Percentiles rank a stretch among this genome's conserved stretches.
These are phyloP conservation scores for Trypanosoma brucei DNA, from an alignment of 208 protist species.

Conservation along the genomic window DNA sequence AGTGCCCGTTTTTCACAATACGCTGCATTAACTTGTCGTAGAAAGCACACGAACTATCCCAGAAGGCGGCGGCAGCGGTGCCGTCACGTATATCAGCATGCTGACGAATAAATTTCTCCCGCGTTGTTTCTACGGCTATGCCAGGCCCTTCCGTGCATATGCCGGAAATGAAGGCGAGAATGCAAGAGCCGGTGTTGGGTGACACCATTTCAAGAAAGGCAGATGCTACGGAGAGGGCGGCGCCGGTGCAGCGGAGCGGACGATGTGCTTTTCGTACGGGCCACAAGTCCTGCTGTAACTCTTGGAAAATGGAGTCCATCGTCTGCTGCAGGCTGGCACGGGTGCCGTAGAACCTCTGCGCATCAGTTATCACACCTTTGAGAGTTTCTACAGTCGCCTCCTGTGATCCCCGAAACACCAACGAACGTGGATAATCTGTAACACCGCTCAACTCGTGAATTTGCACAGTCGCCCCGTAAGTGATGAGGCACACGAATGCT, in stretches of 20 bases:
- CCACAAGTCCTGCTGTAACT: constrained; percentile 94
- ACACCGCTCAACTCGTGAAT: constrained; percentile 70
- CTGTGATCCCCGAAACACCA: constrained; percentile 74
- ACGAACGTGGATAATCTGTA: constrained; percentile 79
- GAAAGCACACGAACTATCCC: constrained; percentile 75
- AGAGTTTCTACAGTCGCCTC: constrained; percentile 63
- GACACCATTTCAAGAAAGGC: constrained; percentile 91
- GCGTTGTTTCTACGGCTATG: constrained; percentile 85
- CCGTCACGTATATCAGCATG: constrained; percentile 95
- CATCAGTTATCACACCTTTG: constrained; percentile 37
- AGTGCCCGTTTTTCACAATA: constrained; percentile 92
- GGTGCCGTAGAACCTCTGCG: constrained; percentile 76
- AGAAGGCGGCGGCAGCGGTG: constrained; percentile 70
- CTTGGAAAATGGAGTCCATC: constrained; percentile 91
- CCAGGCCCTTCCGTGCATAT: constrained; percentile 94
- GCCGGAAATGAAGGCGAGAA: constrained; percentile 96
- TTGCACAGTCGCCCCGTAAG: constrained; percentile 95
- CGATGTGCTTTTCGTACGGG: constrained; percentile 90
- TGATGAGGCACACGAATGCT: constrained; percentile 95
- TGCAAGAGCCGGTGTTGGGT: constrained; percentile 89
- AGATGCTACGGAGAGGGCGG: constrained; percentile 94
- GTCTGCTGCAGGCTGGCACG: constrained; percentile 48
- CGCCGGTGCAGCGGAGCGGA: constrained; percentile 94
- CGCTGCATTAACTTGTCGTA: constrained; percentile 94
- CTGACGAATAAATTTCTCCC: constrained; percentile 94